Evolutionary conservation across 345 rosid genomes (phyloP).

Genomic region (Syzygium oleosum): DNA sequence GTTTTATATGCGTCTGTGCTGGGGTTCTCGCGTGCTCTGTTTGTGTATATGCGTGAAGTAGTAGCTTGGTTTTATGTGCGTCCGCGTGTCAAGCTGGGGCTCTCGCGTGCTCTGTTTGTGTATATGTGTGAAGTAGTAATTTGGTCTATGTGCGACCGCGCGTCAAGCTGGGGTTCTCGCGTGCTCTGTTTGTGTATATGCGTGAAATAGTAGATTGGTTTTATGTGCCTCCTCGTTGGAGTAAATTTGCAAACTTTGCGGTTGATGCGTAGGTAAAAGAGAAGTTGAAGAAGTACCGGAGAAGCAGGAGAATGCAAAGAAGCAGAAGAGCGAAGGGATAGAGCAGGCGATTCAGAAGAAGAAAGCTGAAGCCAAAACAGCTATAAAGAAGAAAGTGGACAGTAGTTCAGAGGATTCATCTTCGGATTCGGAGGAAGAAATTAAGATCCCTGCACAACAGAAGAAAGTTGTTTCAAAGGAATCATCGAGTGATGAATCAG

Average conservation of each 20-base stretch:
- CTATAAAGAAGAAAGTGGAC: slow-evolving; percentile 29
- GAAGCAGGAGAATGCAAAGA: slow-evolving; percentile 45
- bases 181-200: background rate
- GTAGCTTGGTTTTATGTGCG: too few species aligned
- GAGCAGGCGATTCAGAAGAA: slow-evolving; percentile 35
- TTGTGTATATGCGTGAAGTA: too few species aligned
- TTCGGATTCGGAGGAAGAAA: slow-evolving; percentile 63
- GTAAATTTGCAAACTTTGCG: background rate
- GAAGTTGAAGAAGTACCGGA: slow-evolving; percentile 49
- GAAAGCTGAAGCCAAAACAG: slow-evolving; percentile 39
- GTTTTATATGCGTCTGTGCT: background rate
- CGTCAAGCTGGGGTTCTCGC: too few species aligned
- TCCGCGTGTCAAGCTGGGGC: too few species aligned
- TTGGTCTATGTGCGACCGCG: too few species aligned
- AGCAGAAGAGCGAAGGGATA: slow-evolving; percentile 45
- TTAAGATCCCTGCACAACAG: slow-evolving; percentile 5
- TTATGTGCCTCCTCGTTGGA: background rate
- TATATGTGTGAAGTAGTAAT: background rate
- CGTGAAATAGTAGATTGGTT: too few species aligned
- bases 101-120: too few species aligned
- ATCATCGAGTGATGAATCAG: slow-evolving; percentile 5
- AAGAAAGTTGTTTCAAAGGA: background rate
- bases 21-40: too few species aligned
- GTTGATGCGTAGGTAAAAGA: slow-evolving; percentile 42
- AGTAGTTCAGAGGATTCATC: slow-evolving; percentile 24